A percentile compares a stretch with the other conserved stretches of the same genome.
phyloP scores from a whole-genome alignment of 768 basidiomycete species.

The Phanerodontia chrysosporium region DNA sequence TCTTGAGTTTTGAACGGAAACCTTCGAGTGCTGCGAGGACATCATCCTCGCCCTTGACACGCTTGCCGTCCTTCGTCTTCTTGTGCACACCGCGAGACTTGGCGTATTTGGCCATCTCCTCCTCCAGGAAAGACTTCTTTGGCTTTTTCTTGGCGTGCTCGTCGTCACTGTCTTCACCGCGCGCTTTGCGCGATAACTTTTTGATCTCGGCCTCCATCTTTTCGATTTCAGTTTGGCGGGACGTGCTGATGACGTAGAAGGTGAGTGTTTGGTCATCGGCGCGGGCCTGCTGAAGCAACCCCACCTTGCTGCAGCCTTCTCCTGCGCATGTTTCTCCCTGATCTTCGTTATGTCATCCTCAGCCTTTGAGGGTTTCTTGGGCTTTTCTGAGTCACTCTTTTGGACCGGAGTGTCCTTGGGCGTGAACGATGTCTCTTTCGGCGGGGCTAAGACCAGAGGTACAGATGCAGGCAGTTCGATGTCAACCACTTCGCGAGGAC shows the following conservation, averaged over 20 bases:
- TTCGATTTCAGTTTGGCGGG: conserved; percentile 73
- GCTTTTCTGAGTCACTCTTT: conserved; percentile 3
- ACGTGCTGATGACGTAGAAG: conserved; percentile 38
- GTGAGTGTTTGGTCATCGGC: not conserved
- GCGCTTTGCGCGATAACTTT: conserved; percentile 45
- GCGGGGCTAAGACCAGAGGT: no score
- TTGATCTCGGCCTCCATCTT: conserved; percentile 89
- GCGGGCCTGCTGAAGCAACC: conserved; percentile 14
- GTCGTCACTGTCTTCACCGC: conserved; percentile 56
- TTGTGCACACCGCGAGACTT: conserved; percentile 56
- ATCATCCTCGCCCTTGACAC: conserved; percentile 63
- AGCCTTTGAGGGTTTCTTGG: conserved; percentile 33
- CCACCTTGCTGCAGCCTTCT: conserved; percentile 62
- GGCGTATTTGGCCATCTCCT: conserved; percentile 79
- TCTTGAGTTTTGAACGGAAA: conserved; percentile 69
- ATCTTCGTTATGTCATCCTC: conserved; percentile 63
- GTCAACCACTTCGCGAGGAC: conserved; percentile 21
- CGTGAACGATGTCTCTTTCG: conserved; percentile 17
- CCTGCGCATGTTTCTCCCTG: conserved; percentile 69
- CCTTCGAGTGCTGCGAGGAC: conserved; percentile 63
- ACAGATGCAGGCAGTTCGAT: conserved; percentile 33
- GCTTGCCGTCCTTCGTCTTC: conserved; percentile 46
- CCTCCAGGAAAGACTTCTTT: conserved; percentile 70
- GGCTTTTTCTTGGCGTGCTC: conserved; percentile 53
- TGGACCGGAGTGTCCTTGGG: conserved; percentile 7